Percentiles rank a stretch among this genome's conserved stretches.
These are phyloP conservation scores for Suhomyces bokatorum DNA, from an alignment of 1,139 yeast species.

Conservation along the genomic window DNA sequence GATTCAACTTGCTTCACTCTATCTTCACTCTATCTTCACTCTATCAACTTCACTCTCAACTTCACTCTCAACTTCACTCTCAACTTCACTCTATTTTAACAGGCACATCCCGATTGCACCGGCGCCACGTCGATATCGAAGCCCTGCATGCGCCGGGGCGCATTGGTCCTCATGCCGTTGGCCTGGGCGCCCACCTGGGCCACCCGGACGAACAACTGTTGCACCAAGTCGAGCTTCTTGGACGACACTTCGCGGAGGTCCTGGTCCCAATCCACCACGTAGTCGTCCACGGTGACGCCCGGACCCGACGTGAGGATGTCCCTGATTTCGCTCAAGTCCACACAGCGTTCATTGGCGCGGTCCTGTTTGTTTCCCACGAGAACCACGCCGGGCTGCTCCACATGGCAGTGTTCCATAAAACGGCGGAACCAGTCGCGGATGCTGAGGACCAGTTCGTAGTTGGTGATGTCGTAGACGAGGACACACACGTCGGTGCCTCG, in stretches of 20 bases:
- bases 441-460: constrained; percentile 53
- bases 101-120: constrained; percentile 23
- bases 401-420: constrained; percentile 53
- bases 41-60: too few relatives aligned
- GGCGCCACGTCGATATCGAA: constrained; percentile 39
- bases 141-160: constrained; percentile 28
- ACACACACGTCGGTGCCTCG: constrained; percentile 63
- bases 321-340: constrained; percentile 43
- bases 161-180: constrained; percentile 16
- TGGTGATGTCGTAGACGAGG: constrained; percentile 57
- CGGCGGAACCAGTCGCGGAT: constrained; percentile 53
- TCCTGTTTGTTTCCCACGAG: constrained; percentile 60
- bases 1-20: too few relatives aligned
- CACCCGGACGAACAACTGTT: constrained; percentile 42
- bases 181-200: constrained; percentile 41
- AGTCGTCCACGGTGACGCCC: constrained; percentile 31
- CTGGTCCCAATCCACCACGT: constrained; percentile 39
- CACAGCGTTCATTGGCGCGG: constrained; percentile 37
- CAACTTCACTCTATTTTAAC: constrained; percentile 16
- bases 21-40: too few relatives aligned
- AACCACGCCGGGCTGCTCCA: constrained; percentile 48
- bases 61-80: too few relatives aligned
- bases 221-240: constrained; percentile 39
- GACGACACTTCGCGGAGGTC: constrained; percentile 51
- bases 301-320: constrained; percentile 36